A percentile compares a stretch with the other conserved stretches of the same genome.
Evolutionary conservation across 208 protist genomes (phyloP).

Genomic region (Leishmania martiniquensis): DNA sequence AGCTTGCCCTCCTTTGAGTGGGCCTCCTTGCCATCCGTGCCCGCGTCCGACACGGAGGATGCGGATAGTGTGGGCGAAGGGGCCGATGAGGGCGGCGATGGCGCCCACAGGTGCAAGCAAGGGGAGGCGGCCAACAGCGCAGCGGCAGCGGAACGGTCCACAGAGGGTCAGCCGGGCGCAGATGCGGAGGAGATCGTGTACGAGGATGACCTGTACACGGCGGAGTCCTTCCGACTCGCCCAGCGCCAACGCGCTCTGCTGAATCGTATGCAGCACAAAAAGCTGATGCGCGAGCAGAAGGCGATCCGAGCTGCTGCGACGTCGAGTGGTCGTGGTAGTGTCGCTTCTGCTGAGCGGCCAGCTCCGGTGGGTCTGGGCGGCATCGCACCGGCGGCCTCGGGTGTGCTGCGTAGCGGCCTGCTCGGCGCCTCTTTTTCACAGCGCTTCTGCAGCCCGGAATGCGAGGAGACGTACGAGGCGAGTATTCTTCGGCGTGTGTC

Average conservation of each 20-base stretch:
- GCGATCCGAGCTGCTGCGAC: not conserved
- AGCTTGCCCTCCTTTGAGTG: constrained; percentile 18
- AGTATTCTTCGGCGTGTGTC: constrained; percentile 33
- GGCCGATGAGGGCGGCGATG: not conserved
- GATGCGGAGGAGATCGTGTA: constrained; percentile 59
- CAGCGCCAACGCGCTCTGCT: constrained; percentile 47
- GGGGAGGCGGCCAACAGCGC: not conserved
- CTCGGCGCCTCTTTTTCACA: constrained; percentile 37
- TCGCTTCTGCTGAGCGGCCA: not conserved
- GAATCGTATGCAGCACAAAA: constrained; percentile 29
- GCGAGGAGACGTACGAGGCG: constrained; percentile 43
- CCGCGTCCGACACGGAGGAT: constrained; percentile 1
- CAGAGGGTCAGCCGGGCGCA: constrained; percentile 1
- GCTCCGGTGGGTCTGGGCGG: not conserved
- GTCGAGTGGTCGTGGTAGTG: not conserved
- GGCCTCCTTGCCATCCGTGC: constrained; percentile 13
- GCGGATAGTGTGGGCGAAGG: constrained; percentile 15
- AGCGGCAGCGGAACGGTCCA: not conserved
- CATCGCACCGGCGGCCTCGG: constrained; percentile 1
- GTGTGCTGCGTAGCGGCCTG: constrained; percentile 18
- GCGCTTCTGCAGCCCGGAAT: constrained; percentile 74
- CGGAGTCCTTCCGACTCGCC: constrained; percentile 61
- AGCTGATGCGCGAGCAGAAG: constrained; percentile 14
- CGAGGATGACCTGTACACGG: constrained; percentile 64
- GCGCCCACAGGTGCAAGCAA: not conserved